Evolutionary conservation across 352 stramenopile genomes (phyloP).

Genomic region (Pythium guiyangense): DNA sequence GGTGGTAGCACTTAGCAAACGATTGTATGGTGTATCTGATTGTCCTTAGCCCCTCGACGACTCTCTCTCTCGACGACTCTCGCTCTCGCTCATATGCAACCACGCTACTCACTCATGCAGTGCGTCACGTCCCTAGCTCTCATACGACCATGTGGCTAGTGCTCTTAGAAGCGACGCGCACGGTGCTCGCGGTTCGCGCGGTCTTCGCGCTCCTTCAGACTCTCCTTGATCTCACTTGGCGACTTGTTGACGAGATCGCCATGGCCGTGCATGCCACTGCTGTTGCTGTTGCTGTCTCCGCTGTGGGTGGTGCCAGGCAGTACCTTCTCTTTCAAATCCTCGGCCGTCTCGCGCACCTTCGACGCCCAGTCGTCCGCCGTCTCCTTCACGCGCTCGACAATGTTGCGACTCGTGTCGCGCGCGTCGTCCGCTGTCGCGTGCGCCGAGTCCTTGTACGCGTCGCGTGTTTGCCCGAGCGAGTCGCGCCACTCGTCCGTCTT

Average conservation of each 20-base stretch:
- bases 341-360: conserved; percentile 27
- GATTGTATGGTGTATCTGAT: too few relatives aligned
- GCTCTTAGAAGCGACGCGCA: too few relatives aligned
- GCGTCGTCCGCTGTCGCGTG: conserved; percentile 17
- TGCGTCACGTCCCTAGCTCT: too few relatives aligned
- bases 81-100: too few relatives aligned
- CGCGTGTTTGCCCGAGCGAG: conserved; percentile 6
- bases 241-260: conserved; percentile 16
- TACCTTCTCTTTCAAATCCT: conserved; percentile 23
- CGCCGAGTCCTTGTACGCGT: too few relatives aligned
- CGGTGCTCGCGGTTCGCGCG: neutral
- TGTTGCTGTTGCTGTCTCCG: neutral
- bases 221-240: conserved; percentile 23
- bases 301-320: conserved; percentile 16
- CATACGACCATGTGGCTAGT: too few relatives aligned
- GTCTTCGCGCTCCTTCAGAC: conserved; percentile 17
- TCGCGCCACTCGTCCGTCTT: conserved; percentile 10
- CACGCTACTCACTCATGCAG: too few relatives aligned
- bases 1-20: too few relatives aligned
- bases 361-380: too few relatives aligned
- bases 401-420: conserved; percentile 1
- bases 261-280: neutral
- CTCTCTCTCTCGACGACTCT: too few relatives aligned
- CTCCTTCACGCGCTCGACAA: conserved; percentile 5
- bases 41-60: too few relatives aligned